Conservation (phyloP, 2,329 filamentous ascomycete species). For the Pseudogymnoascus sp. region DNA sequence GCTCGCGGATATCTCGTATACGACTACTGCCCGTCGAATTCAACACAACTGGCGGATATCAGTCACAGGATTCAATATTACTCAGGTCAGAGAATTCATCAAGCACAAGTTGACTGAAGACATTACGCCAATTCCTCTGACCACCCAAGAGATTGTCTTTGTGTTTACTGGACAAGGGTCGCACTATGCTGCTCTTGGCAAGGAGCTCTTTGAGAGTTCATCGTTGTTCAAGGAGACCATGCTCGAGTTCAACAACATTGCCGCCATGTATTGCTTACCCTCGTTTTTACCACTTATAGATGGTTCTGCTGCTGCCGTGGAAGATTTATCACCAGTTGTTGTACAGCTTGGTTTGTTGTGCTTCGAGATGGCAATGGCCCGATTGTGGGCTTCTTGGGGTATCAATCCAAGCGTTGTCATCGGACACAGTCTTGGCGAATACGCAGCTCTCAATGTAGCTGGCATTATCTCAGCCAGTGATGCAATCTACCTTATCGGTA, state of each 20-base stretch:
- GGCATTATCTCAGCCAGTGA: constrained; percentile 66
- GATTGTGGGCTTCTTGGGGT: constrained; percentile 51
- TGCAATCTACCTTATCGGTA: constrained; percentile 64
- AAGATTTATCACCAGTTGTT: constrained; percentile 42
- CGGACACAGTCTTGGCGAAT: constrained; percentile 64
- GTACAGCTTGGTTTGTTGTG: constrained; percentile 49
- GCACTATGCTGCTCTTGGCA: constrained; percentile 30
- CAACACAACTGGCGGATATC: constrained; percentile 54
- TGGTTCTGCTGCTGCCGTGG: constrained; percentile 33
- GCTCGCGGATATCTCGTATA: constrained; percentile 27
- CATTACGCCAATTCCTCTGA: constrained; percentile 34
- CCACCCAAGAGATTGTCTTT: constrained; percentile 25
- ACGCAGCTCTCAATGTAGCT: constrained; percentile 64
- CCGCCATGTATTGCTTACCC: constrained; percentile 19
- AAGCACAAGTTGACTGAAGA: constrained; percentile 40
- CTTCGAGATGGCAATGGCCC: constrained; percentile 50
- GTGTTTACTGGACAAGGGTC: constrained; percentile 28
- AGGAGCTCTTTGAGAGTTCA: constrained; percentile 30
- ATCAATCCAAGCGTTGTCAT: constrained; percentile 49
- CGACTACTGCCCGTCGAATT: constrained; percentile 41
- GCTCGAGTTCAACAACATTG: constrained; percentile 17
- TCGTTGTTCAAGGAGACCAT: constrained; percentile 25
- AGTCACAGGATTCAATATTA: constrained; percentile 37
- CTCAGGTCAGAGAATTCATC: constrained; percentile 43
- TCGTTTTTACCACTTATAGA: constrained; percentile 35